Evolutionary conservation across 2,329 filamentous ascomycete species (phyloP).

Genomic region (Aspergillus sp.): DNA sequence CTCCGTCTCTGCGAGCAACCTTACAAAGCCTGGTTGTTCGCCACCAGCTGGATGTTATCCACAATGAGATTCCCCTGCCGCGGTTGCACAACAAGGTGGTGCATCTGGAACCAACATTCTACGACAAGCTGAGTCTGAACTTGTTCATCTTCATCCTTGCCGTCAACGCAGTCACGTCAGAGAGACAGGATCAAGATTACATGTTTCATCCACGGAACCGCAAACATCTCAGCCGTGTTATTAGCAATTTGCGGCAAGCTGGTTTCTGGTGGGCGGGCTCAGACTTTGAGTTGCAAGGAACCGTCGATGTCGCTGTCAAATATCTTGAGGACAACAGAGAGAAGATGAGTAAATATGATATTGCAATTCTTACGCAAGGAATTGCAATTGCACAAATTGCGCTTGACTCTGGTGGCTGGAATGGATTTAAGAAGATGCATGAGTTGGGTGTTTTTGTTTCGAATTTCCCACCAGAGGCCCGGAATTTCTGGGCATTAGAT

Average conservation of each 20-base stretch:
- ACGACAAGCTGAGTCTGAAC: constrained; percentile 80
- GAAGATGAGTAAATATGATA: constrained; percentile 61
- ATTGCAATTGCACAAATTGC: constrained; percentile 65
- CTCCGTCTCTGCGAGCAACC: constrained; percentile 59
- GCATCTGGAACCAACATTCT: constrained; percentile 75
- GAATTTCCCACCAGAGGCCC: constrained; percentile 63
- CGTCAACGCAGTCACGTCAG: constrained; percentile 84
- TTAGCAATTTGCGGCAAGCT: constrained; percentile 76
- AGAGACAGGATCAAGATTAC: constrained; percentile 80
- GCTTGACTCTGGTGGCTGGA: constrained; percentile 62
- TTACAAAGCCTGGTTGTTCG: constrained; percentile 81
- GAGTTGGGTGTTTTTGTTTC: constrained; percentile 75
- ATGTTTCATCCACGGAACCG: constrained; percentile 78
- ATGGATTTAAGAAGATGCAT: constrained; percentile 66
- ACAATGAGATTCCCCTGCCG: constrained; percentile 65
- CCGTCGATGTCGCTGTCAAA: constrained; percentile 64
- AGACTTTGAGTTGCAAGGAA: constrained; percentile 61
- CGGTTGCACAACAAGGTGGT: constrained; percentile 70
- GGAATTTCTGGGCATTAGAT: constrained; percentile 68
- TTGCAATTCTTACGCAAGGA: constrained; percentile 59
- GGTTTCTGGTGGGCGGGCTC: constrained; percentile 87
- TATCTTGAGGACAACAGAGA: constrained; percentile 67
- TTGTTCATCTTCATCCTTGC: constrained; percentile 81
- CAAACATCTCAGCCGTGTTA: constrained; percentile 65
- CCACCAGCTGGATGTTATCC: constrained; percentile 70